Base-by-base conservation (phyloP, 768 basidiomycete species). In the Coprinellus micaceus region DNA sequence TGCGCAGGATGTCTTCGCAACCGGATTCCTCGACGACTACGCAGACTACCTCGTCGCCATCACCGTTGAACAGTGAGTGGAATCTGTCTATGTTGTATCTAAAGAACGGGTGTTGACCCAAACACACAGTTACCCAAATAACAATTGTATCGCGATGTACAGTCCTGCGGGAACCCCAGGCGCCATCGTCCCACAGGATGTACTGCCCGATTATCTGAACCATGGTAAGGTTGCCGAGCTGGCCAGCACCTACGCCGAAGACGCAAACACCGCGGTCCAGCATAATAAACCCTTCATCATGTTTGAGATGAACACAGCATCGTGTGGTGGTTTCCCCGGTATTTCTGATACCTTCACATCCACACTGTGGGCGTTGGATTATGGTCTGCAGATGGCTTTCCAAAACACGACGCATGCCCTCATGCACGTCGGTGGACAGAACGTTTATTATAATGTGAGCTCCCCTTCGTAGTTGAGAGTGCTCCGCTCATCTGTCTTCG, bases 271-370 rank as follows among this genome's bases (percentile, higher is more conserved):
- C 17, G 82, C 82, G 0, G 71, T 74, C 51, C 64, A 63, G 0
- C 69, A 71, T 39, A 66, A 69, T 2, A 78, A 81, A 59, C 75
- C 76, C n/a, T 67, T 87, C 28, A 61, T 85, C 53, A 86, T 88
- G 84, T 77, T 88, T 58, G 87, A 89, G 68, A 86, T 83, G 13
- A 88, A 88, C 62, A 82, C 83, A 0, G 85, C 83, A 1, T 82
- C 81, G 25, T 88, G 86, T 66, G 85, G 85, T 67, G 86, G 86
- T 22, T 86, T 87, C 63, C 66, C 78, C 4, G 87, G 85, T 0
- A 68, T 87, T 29, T 81, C 78, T 43, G 81, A 88, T 61, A 77
- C 78, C 9, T 88, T 84, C 62, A 83, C 79, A 2, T 82, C 81
- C 0, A 82, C 84, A 2, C 69, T 89, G 1, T 88, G 85, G 85